Evolutionary conservation across 129 eudicot genomes (phyloP).

Genomic region (Dittrichia graveolens): DNA sequence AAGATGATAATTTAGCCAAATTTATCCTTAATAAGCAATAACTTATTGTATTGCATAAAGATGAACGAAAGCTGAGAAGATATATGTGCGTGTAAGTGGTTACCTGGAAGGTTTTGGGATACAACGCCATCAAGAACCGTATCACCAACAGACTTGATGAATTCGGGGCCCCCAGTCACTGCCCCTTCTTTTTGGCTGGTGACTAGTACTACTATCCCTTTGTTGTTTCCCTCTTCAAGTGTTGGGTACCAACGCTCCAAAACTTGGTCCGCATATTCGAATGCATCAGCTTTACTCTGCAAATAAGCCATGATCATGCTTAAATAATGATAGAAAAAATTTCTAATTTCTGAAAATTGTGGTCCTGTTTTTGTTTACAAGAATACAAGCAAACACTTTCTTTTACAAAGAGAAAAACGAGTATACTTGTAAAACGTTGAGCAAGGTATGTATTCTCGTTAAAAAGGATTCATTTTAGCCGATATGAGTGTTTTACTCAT

Average conservation of each 20-base stretch:
- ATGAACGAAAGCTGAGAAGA: not conserved
- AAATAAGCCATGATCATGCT: constrained; percentile 11
- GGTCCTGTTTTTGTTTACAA: not conserved
- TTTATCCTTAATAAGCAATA: not conserved
- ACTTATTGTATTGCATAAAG: not conserved
- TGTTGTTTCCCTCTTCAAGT: constrained; percentile 85
- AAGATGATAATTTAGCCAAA: not conserved
- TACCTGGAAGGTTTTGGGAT: constrained; percentile 98
- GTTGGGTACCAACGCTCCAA: constrained; percentile 97
- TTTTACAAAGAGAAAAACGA: too few species aligned
- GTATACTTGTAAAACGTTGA: too few species aligned
- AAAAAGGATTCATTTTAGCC: too few species aligned
- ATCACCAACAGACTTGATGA: constrained; percentile 93
- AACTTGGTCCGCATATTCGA: constrained; percentile 99
- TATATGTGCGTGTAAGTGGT: not conserved
- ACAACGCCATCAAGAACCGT: constrained; percentile 87
- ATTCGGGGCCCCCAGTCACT: constrained; percentile 96
- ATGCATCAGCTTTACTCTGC: constrained; percentile 99
- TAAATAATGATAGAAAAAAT: not conserved
- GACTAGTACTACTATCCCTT: constrained; percentile 91
- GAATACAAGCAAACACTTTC: too few species aligned
- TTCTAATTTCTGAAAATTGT: not conserved
- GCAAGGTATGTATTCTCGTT: too few species aligned
- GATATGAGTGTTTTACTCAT: too few species aligned
- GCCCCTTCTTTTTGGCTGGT: constrained; percentile 99